Evolutionary conservation across 805 yeast genomes (phyloP).

Genomic region (Saccharomyces paradoxus): DNA sequence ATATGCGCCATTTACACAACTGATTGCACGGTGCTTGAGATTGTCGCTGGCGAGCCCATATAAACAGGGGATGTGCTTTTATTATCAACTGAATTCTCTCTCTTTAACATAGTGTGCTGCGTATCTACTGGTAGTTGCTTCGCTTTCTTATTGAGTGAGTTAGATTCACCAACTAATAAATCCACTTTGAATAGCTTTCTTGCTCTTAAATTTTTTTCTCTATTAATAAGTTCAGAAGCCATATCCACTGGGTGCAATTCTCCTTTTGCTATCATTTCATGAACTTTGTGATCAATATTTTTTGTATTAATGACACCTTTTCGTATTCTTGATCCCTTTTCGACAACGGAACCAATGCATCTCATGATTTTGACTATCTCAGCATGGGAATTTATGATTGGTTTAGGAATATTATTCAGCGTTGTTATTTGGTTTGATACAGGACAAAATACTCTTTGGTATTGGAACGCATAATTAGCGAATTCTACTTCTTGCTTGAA

Average conservation of each 20-base stretch:
- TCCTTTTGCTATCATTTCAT: slow-evolving; percentile 54
- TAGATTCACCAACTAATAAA: neutral
- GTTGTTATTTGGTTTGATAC: slow-evolving; percentile 37
- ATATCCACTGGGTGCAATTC: slow-evolving; percentile 50
- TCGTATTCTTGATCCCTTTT: slow-evolving; percentile 12
- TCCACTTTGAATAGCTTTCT: neutral
- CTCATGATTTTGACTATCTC: slow-evolving; percentile 5
- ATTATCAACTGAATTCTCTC: neutral
- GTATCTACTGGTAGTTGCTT: neutral
- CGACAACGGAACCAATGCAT: slow-evolving; percentile 36
- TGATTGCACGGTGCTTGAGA: neutral
- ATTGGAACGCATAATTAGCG: slow-evolving; percentile 73
- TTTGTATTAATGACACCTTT: slow-evolving; percentile 24
- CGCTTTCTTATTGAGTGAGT: neutral
- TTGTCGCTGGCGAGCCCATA: neutral
- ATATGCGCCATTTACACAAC: neutral
- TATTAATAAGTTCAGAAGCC: slow-evolving; percentile 27
- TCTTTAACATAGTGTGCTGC: neutral
- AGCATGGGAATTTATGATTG: neutral
- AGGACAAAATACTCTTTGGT: slow-evolving; percentile 79
- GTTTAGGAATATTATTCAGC: slow-evolving; percentile 47
- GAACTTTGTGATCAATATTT: slow-evolving; percentile 38
- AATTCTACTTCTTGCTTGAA: slow-evolving; percentile 50
- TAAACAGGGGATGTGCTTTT: neutral
- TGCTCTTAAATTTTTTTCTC: slow-evolving; percentile 20